Base-by-base conservation (phyloP, 2,329 filamentous ascomycete species). In the Verticillium isaacii region DNA sequence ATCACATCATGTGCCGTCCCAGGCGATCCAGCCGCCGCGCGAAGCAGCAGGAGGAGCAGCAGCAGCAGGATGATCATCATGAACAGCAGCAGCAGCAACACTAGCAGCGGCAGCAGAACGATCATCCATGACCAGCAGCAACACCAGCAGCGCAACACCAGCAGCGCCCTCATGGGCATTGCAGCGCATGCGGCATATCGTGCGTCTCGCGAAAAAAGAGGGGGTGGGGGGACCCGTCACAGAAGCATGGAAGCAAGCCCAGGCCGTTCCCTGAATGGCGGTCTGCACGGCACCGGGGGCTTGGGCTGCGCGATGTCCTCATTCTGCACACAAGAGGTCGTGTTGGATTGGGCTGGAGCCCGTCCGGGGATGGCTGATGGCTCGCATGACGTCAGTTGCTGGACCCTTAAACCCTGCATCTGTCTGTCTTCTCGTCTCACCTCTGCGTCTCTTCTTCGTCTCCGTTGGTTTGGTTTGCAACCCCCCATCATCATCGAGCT, bases 341-440 rank as follows among this genome's bases (percentile, higher is more conserved):
- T 9, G n/a, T 52, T 52, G n/a, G 45, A 52, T 52, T 52, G 45
- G 19, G 45, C 19, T 52, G n/a, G 45, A 12, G 12, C 23, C 25
- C 25, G 45, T 25, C 4, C 19, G 17, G 17, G 19, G n/a, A n/a
- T 50, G 56, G 56, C 14, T 25, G n/a, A n/a, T 50, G 56, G 56
- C 14, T 25, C 25, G 39, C 57, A 58, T 58, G 57, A 58, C 57
- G 57, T 58, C 57, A 58, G 25, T 25, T 32, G 37, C 37, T 29
- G 57, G 57, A 58, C 57, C 57, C 57, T 58, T 29, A 39, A 39
- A 58, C 57, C 57, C 57, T 58, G 37, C 25, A 50, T 45, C 29
- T 39, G 2, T 23, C 2, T 23, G 23, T 57, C 6, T 32, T n/a
- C 55, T 23, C 25, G 32, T 37, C 55, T 36, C 37, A 23, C 25